phyloP scores from a whole-genome alignment of 208 protist species.

The Acanthamoeba lenticulata region DNA sequence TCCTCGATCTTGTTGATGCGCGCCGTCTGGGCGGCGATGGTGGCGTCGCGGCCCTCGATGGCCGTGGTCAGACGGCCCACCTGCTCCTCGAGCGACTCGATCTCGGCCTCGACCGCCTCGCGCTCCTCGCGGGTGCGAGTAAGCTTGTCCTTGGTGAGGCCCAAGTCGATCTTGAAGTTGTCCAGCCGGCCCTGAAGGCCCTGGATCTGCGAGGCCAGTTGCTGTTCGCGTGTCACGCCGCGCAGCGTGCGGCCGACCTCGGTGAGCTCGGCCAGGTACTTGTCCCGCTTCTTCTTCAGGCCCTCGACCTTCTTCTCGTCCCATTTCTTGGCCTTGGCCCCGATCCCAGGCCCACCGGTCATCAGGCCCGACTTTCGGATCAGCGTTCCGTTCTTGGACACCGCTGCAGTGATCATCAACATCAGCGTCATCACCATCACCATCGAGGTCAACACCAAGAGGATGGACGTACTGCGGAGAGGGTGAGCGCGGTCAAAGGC shows the following conservation, averaged over 20 bases:
- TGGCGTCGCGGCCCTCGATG: background rate
- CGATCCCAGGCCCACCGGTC: slow-evolving; percentile 93
- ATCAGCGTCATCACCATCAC: background rate
- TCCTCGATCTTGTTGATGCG: slow-evolving; percentile 89
- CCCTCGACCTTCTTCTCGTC: slow-evolving; percentile 89
- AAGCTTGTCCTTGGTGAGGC: slow-evolving; percentile 40
- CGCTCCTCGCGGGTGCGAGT: slow-evolving; percentile 82
- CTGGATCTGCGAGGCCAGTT: slow-evolving; percentile 69
- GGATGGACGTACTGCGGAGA: background rate
- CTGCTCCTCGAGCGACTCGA: slow-evolving; percentile 76
- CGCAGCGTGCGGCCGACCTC: slow-evolving; percentile 18
- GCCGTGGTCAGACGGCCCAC: slow-evolving; percentile 73
- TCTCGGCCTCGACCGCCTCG: slow-evolving; percentile 79
- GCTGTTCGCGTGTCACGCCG: slow-evolving; percentile 23
- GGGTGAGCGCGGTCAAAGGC: background rate
- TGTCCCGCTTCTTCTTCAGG: slow-evolving; percentile 1
- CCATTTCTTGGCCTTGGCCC: slow-evolving; percentile 92
- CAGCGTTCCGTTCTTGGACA: slow-evolving; percentile 95
- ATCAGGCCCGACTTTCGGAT: slow-evolving; percentile 96
- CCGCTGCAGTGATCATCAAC: slow-evolving; percentile 78
- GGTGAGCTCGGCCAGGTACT: slow-evolving; percentile 32
- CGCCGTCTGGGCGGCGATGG: slow-evolving; percentile 73
- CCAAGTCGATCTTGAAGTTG: slow-evolving; percentile 82
- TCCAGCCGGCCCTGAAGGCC: slow-evolving; percentile 82
- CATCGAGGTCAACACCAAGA: background rate